Base-by-base conservation (phyloP, 23 red algal species). In the Chondrus crispus region DNA sequence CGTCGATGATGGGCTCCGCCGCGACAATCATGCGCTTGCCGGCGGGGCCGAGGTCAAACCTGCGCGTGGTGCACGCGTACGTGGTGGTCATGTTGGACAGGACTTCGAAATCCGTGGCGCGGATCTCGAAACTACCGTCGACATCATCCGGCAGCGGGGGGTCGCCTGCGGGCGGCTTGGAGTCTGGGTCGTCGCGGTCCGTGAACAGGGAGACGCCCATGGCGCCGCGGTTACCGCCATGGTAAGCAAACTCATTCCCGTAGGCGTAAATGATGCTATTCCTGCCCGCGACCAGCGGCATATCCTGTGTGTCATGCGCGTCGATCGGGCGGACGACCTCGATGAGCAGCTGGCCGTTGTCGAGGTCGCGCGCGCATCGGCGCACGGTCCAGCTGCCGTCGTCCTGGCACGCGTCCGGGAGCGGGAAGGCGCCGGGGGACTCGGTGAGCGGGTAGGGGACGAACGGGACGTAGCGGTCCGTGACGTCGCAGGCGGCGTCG, bases 401-500 rank as follows among this genome's bases (percentile, higher is more conserved):
- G 24, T 69, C 38, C 55, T 75, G 66, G 45, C 89, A 93, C 13
- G 84, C 78, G 18, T 93, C 89, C 35, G 78, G 78, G 19, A 77
- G 46, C 18, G 89, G 89, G 85, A 85, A 93, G 0, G 63, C 80
- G 52, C 45, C 30, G 5, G 62, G 78, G 0, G 54, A 49, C 30
- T 80, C 57, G 14, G 46, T 64, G 26, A 84, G 18, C 9, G 89
- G 89, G 80, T 57, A 93, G 19, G 89, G 60, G 40, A 64, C 54
- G 47, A 85, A 93, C 2, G 89, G 89, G 26, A 93, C 89, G 47
- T 93, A 85, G 24, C 89, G 77, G 62, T 93, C 89, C 28, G 29
- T 78, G 9, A 93, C 18, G 54, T 40, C 41, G 66, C 89, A 93
- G 32, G 30, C 16, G 41, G n/a, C 55, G 2, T 42, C 48, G 40